A percentile compares a stretch with the other conserved stretches of the same genome.
Evolutionary conservation across 306 rosid species (phyloP).

Genomic region (Abrus precatorius): DNA sequence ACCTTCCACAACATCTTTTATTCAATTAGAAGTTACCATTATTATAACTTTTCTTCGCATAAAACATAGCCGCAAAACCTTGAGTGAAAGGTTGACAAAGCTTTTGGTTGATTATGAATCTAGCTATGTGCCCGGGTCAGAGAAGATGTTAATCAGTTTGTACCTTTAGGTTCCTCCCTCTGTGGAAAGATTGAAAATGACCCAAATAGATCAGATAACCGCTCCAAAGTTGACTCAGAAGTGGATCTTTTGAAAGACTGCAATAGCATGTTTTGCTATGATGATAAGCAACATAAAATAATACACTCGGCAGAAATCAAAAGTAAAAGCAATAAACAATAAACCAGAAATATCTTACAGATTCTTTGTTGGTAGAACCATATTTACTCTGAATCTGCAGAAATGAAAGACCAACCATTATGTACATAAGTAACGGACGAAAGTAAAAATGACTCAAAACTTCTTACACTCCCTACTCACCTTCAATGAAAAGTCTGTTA

Average conservation of each 20-base stretch:
- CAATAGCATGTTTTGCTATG: constrained; percentile 19
- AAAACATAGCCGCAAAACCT: background rate
- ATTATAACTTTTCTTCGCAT: background rate
- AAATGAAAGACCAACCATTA: constrained; percentile 30
- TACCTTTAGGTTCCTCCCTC: constrained; percentile 83
- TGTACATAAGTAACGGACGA: background rate
- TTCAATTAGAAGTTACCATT: constrained; percentile 4
- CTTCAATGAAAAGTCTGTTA: constrained; percentile 87
- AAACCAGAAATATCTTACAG: constrained; percentile 64
- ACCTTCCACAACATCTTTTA: background rate
- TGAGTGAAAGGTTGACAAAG: constrained; percentile 24
- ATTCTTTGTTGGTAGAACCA: constrained; percentile 70
- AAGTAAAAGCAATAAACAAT: constrained; percentile 29
- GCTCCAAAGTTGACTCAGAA: constrained; percentile 85
- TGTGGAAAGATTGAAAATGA: constrained; percentile 81
- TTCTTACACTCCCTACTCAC: constrained; percentile 45
- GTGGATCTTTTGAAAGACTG: constrained; percentile 83
- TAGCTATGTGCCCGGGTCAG: constrained; percentile 15
- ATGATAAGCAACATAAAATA: background rate
- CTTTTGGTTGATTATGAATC: constrained; percentile 34
- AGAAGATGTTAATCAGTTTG: constrained; percentile 4
- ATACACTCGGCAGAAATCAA: background rate
- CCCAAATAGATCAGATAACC: constrained; percentile 79
- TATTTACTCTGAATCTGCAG: constrained; percentile 87
- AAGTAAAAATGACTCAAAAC: constrained; percentile 3